A percentile compares a stretch with the other conserved stretches of the same genome.
Evolutionary conservation across 768 basidiomycete species (phyloP).

Genomic region (Saitozyma sp.): DNA sequence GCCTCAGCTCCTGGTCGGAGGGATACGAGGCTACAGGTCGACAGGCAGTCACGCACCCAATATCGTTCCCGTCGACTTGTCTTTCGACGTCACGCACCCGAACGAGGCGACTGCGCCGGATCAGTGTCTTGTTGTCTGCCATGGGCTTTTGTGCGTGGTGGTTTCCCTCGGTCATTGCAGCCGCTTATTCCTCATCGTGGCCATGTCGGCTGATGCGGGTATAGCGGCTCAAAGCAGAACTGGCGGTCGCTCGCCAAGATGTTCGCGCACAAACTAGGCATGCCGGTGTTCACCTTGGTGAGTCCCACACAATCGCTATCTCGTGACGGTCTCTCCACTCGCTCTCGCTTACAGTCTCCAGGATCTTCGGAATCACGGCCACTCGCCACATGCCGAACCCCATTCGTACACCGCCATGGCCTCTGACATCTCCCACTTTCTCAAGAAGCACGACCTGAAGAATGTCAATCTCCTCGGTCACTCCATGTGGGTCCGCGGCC

Average conservation of each 20-base stretch:
- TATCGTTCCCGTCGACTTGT: constrained; percentile 34
- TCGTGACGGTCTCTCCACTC: background rate
- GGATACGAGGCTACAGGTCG: background rate
- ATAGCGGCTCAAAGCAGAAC: constrained; percentile 83
- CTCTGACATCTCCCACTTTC: constrained; percentile 70
- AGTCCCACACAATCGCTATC: constrained; percentile 23
- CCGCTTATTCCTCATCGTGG: background rate
- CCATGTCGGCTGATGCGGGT: background rate
- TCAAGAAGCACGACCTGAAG: constrained; percentile 56
- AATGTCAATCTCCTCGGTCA: constrained; percentile 79
- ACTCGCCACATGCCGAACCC: constrained; percentile 70
- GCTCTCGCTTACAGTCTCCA: constrained; percentile 41
- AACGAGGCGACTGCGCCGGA: constrained; percentile 13
- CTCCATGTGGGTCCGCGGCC: constrained; percentile 67
- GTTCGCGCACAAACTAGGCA: constrained; percentile 64
- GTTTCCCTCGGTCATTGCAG: background rate
- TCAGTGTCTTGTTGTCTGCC: constrained; percentile 48
- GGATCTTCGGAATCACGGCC: constrained; percentile 89
- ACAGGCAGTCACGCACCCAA: background rate
- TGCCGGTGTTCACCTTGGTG: constrained; percentile 74
- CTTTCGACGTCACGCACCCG: constrained; percentile 38
- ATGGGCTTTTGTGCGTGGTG: constrained; percentile 49
- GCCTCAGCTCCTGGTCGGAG: background rate
- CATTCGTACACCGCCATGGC: constrained; percentile 82
- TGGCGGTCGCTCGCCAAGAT: constrained; percentile 80